These are phyloP conservation scores for Wilcoxina mikolae DNA, from an alignment of 495 filamentous ascomycete species.

Conservation along the genomic window DNA sequence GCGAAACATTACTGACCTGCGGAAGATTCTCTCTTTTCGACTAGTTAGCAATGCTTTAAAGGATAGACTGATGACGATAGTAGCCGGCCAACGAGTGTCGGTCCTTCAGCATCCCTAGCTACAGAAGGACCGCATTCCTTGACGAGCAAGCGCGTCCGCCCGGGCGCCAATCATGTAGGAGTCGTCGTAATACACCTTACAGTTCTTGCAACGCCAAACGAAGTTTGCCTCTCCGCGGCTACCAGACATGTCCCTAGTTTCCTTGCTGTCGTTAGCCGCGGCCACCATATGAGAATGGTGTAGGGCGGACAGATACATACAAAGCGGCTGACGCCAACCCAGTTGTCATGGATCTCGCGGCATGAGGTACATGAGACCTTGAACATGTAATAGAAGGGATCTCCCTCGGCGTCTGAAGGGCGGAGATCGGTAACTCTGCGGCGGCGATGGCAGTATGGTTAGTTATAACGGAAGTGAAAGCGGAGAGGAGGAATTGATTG, in stretches of 20 bases:
- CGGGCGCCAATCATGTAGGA: neutral
- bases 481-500: conserved; percentile 23
- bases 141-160: neutral
- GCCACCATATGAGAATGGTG: neutral
- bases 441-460: conserved; percentile 15
- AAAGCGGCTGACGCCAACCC: conserved; percentile 73
- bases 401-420: conserved; percentile 63
- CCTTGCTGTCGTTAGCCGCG: conserved; percentile 37
- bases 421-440: conserved; percentile 73
- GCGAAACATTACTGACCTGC: conserved; percentile 26
- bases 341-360: conserved; percentile 77
- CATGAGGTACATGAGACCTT: conserved; percentile 93
- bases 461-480: conserved; percentile 11
- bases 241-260: conserved; percentile 70
- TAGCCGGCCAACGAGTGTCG: neutral
- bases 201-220: conserved; percentile 93
- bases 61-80: neutral
- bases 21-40: conserved; percentile 40
- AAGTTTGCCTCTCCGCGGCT: conserved; percentile 94
- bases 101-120: neutral
- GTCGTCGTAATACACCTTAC: conserved; percentile 42
- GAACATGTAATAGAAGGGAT: conserved; percentile 89
- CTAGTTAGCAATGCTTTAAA: neutral
- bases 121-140: neutral
- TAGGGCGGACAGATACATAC: conserved; percentile 39